These are phyloP conservation scores for Penicillium daleae DNA, from an alignment of 495 filamentous ascomycete species.

Conservation along the genomic window DNA sequence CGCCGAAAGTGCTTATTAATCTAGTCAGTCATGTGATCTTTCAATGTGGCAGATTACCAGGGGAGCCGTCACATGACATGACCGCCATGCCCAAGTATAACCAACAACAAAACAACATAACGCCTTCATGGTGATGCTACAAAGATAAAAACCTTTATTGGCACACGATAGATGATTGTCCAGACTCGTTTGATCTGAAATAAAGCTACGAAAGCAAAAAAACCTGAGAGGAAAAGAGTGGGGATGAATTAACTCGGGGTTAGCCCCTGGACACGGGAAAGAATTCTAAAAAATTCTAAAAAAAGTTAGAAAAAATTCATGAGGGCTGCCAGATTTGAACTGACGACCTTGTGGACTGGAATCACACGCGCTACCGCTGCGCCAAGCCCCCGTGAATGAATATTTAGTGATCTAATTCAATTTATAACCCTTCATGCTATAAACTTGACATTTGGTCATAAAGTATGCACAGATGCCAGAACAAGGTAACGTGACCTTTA, in stretches of 20 bases:
- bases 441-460: not conserved
- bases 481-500: not conserved
- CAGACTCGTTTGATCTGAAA: too few species aligned
- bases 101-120: too few species aligned
- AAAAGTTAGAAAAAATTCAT: not conserved
- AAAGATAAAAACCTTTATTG: too few species aligned
- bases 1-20: too few species aligned
- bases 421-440: not conserved
- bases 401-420: not conserved
- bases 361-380: slow-evolving; percentile 11
- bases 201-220: too few species aligned
- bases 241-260: too few species aligned
- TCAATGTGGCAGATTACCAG: too few species aligned
- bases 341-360: slow-evolving; percentile 11
- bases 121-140: too few species aligned
- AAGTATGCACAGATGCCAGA: not conserved
- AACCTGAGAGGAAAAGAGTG: not conserved
- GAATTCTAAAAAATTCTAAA: not conserved
- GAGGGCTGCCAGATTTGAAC: slow-evolving; percentile 11
- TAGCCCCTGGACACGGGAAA: not conserved
- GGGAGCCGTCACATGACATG: too few species aligned
- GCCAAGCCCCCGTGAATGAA: slow-evolving; percentile 2
- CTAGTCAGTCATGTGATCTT: too few species aligned
- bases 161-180: too few species aligned
- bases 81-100: too few species aligned